Evolutionary conservation across 345 rosid genomes (phyloP).

Genomic region (Bretschneidera sinensis): DNA sequence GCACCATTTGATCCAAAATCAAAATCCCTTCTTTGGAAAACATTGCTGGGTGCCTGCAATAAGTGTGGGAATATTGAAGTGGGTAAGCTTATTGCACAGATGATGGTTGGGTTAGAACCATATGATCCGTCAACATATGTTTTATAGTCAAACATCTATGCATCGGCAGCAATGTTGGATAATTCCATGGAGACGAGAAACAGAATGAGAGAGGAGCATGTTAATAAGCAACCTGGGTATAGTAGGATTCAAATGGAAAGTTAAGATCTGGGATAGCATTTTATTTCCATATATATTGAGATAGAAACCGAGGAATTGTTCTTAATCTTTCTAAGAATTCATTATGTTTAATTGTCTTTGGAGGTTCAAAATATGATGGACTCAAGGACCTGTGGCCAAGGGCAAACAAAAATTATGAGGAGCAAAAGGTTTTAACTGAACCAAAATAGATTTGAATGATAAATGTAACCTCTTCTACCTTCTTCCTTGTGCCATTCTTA

Average conservation of each 20-base stretch:
- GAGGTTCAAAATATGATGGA: too few relatives aligned
- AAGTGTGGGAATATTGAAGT: background rate
- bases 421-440: too few relatives aligned
- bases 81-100: background rate
- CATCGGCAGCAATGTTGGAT: slow-evolving; percentile 1
- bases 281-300: background rate
- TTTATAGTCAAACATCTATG: slow-evolving; percentile 40
- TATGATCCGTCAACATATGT: slow-evolving; percentile 22
- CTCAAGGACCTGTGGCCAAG: too few relatives aligned
- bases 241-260: background rate
- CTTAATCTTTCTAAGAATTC: too few relatives aligned
- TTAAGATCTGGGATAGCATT: background rate
- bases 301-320: background rate
- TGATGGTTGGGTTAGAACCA: background rate
- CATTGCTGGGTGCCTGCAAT: background rate
- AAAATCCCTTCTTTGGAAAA: background rate
- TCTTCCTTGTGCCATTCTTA: too few relatives aligned
- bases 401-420: too few relatives aligned
- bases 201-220: background rate
- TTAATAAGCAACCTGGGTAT: background rate
- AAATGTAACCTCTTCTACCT: too few relatives aligned
- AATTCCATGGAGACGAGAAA: background rate
- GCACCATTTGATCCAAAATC: slow-evolving; percentile 1
- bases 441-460: too few relatives aligned
- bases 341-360: too few relatives aligned